Base-by-base conservation (phyloP, 345 rosid species). In the Syzygium jambos region DNA sequence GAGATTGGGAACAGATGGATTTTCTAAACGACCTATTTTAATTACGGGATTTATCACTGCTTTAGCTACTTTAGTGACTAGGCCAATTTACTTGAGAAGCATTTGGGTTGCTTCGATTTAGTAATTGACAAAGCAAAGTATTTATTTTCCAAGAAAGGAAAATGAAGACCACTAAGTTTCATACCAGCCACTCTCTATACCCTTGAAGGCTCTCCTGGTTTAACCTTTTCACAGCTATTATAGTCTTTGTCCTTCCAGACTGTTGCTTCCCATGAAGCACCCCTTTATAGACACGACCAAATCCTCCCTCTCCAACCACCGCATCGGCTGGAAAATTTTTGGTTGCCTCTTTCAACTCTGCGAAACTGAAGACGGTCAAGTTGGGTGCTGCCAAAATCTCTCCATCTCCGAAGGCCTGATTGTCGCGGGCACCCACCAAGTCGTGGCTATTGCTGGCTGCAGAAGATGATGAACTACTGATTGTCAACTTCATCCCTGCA, bases 201-300 rank as follows among this genome's bases (percentile, higher is more conserved):
- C 88, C 88, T 87, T 84, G 88, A 43, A 0, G 1, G 21, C 59
- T 0, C 4, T 22, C 52, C 34, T 1, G 29, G 11, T 29, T 59
- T 83, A 83, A 63, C 25, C 22, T 84, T 38, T 84, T 61, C 86
- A 84, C 86, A 2, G 88, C 88, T 22, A 87, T 63, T 57, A 57
- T 2, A 17, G 82, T 82, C 86, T 59, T 87, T 23, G 27, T 59
- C 80, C 86, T 57, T 13, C 82, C 86, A 56, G 78, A 51, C 14
- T 2, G 29, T 29, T 9, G 34, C 51, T 43, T 73, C 63, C 85
- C 84, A 38, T 51, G 25, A 9, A 84, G 80, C 84, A 61, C 63
- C 1, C 89, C 89, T 85, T 85, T 87, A 65, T 43, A 65, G 84
- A 87, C 89, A n/a, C 52, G 11, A 51, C 86, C 89, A 52, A 85